These are phyloP conservation scores for Melampsora americana DNA, from an alignment of 1,284 basidiomycete species.

Conservation along the genomic window DNA sequence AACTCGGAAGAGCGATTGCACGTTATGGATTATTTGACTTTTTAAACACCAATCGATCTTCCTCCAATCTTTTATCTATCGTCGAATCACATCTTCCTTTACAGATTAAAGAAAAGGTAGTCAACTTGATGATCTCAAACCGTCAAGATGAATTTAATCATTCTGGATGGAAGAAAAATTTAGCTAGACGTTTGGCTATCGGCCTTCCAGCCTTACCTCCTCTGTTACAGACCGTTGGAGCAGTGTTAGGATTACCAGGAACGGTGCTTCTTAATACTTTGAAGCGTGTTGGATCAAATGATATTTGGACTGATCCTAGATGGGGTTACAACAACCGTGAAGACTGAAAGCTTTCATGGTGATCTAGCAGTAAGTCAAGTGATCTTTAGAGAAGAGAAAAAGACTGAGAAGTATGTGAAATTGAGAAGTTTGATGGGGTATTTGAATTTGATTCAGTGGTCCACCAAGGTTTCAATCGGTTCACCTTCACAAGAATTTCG, in stretches of 20 bases:
- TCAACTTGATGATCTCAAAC: not conserved
- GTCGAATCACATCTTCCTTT: conserved; percentile 27
- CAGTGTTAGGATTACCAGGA: not conserved
- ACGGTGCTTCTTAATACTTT: not conserved
- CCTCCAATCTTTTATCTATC: conserved; percentile 20
- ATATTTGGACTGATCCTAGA: conserved; percentile 6
- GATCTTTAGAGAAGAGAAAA: too few species aligned
- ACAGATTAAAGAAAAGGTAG: not conserved
- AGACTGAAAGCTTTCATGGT: conserved; percentile 24
- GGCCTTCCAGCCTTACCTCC: conserved; percentile 8
- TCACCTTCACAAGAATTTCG: conserved; percentile 19
- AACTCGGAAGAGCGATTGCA: conserved; percentile 31
- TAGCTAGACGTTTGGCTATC: not conserved
- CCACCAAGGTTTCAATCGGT: conserved; percentile 24
- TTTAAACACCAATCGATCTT: conserved; percentile 16
- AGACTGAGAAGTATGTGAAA: too few species aligned
- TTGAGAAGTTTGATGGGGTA: not conserved
- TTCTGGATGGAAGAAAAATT: not conserved
- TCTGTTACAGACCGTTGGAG: not conserved
- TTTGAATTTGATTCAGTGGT: conserved; percentile 23
- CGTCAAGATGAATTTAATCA: not conserved
- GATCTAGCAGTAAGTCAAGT: conserved; percentile 39
- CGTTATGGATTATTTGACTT: conserved; percentile 32
- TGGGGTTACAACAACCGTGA: conserved; percentile 40
- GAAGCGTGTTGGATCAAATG: not conserved